phyloP scores from a whole-genome alignment of 2,329 filamentous ascomycete species.

The Drechslerella coelobrocha region DNA sequence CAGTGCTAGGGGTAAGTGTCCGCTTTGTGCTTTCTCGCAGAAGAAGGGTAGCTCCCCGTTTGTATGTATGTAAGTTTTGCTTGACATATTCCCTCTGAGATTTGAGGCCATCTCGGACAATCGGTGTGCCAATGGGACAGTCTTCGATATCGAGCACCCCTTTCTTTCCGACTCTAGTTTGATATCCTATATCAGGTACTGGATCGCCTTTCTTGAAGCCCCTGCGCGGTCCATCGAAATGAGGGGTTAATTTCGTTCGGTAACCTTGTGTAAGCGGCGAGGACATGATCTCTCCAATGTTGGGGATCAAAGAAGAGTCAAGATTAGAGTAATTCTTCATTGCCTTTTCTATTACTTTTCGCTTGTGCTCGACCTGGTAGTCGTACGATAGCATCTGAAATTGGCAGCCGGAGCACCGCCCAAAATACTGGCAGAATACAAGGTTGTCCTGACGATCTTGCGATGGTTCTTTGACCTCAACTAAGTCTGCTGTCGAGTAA shows the following conservation, averaged over 20 bases:
- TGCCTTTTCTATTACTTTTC: conserved; percentile 84
- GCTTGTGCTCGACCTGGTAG: conserved; percentile 85
- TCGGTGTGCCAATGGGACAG: conserved; percentile 90
- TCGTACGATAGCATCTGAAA: conserved; percentile 95
- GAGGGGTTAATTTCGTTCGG: conserved; percentile 93
- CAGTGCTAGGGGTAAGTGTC: conserved; percentile 62
- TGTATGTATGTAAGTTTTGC: conserved; percentile 73
- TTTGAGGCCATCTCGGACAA: conserved; percentile 78
- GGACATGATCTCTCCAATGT: conserved; percentile 81
- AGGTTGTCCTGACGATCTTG: conserved; percentile 77
- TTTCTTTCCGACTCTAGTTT: conserved; percentile 77
- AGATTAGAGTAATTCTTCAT: conserved; percentile 90
- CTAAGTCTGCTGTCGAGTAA: conserved; percentile 80
- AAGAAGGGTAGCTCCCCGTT: conserved; percentile 83
- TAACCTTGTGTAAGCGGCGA: conserved; percentile 92
- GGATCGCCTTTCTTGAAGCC: conserved; percentile 59
- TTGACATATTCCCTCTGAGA: conserved; percentile 78
- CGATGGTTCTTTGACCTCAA: conserved; percentile 77
- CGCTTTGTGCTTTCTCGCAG: conserved; percentile 84
- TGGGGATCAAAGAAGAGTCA: conserved; percentile 74
- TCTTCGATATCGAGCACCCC: conserved; percentile 97
- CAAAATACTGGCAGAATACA: conserved; percentile 85
- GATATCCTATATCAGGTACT: conserved; percentile 86
- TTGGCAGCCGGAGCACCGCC: conserved; percentile 87
- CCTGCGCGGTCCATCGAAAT: conserved; percentile 80